Evolutionary conservation across 202 grass and related monocot genomes (phyloP).

Genomic region (Musa balbisiana): DNA sequence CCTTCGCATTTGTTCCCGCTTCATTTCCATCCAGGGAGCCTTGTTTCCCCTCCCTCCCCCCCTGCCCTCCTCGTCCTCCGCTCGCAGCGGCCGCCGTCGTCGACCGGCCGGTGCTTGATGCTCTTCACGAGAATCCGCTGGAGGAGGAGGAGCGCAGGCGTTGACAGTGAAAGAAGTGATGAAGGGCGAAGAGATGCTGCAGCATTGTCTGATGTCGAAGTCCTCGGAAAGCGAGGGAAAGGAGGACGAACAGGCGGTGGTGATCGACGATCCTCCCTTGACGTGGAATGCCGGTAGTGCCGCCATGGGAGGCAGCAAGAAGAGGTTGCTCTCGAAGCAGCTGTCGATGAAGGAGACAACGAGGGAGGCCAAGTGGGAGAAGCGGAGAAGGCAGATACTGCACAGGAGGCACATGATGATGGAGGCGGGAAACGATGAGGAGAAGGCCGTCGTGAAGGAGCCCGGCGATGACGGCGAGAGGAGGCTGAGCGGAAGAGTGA

Average conservation of each 20-base stretch:
- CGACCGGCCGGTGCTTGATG: neutral
- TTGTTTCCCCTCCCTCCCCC: too few species aligned
- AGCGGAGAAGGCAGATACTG: neutral
- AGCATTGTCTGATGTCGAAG: neutral
- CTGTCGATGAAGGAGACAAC: slow-evolving; percentile 17
- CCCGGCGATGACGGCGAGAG: neutral
- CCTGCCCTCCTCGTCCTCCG: neutral
- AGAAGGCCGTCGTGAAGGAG: neutral
- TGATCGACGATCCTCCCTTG: neutral
- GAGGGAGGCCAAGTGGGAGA: slow-evolving; percentile 27
- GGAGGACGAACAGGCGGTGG: neutral
- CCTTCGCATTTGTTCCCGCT: too few species aligned
- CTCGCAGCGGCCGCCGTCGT: neutral
- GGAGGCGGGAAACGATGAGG: neutral
- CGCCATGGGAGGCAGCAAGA: neutral
- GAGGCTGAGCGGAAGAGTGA: neutral
- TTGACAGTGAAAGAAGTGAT: neutral
- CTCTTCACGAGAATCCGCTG: neutral
- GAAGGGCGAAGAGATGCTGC: neutral
- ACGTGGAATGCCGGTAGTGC: neutral
- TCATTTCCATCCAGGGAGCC: too few species aligned
- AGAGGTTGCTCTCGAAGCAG: slow-evolving; percentile 7
- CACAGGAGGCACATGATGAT: neutral
- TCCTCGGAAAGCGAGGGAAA: neutral
- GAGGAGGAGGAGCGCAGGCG: neutral